phyloP scores from a whole-genome alignment of 257 asterid genomes.

The Nicotiana knightiana region DNA sequence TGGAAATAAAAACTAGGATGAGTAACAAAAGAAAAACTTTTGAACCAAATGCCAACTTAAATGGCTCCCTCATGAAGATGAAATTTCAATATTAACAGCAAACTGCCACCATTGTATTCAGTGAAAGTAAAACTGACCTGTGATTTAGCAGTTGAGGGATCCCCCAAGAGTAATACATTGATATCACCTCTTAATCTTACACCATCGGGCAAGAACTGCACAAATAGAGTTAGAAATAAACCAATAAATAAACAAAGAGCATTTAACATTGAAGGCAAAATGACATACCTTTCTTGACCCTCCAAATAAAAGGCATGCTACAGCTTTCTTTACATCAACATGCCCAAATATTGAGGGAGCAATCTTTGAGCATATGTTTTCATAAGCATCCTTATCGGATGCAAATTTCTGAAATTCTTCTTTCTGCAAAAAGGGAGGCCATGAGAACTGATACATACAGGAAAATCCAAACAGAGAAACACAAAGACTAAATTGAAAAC shows the following conservation, averaged over 20 bases:
- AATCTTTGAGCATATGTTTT: conserved; percentile 73
- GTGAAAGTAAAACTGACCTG: conserved; percentile 49
- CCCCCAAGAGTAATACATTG: conserved; percentile 93
- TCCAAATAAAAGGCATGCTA: conserved; percentile 95
- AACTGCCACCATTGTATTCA: background rate
- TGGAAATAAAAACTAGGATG: background rate
- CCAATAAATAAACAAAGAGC: conserved; percentile 6
- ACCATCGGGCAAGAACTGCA: conserved; percentile 90
- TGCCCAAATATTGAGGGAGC: conserved; percentile 98
- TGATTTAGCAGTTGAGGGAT: conserved; percentile 98
- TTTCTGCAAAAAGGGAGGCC: conserved; percentile 25
- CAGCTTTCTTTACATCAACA: conserved; percentile 84
- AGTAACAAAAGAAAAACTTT: background rate
- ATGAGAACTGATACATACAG: background rate
- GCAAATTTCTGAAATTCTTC: conserved; percentile 92
- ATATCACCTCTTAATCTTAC: conserved; percentile 97
- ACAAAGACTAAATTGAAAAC: background rate
- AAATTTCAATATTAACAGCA: background rate
- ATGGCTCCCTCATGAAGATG: background rate
- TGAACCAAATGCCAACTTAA: background rate
- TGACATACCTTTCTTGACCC: conserved; percentile 86
- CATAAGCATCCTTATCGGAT: conserved; percentile 65
- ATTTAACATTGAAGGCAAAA: background rate
- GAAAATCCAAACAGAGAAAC: background rate
- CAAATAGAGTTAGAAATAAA: conserved; percentile 10